Evolutionary conservation across 2,329 filamentous ascomycete species (phyloP).

Genomic region (Taxawa tesnikishii): DNA sequence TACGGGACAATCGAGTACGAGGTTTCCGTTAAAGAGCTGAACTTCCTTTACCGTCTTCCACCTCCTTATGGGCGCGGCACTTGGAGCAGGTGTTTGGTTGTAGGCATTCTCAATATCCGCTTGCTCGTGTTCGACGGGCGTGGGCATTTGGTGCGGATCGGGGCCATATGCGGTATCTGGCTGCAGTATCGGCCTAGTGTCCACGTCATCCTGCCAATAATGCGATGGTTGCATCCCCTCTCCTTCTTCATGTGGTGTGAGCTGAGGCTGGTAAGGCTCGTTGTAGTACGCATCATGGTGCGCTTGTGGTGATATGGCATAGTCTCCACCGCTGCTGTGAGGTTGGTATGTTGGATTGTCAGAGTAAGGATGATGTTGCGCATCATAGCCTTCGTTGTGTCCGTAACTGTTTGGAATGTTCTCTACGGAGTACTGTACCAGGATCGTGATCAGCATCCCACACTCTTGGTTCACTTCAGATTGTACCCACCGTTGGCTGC

Average conservation of each 20-base stretch:
- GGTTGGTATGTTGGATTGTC: constrained; percentile 20
- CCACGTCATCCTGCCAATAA: constrained; percentile 55
- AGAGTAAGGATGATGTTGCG: constrained; percentile 23
- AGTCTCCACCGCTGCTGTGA: constrained; percentile 48
- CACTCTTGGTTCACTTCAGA: not conserved
- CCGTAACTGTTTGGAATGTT: constrained; percentile 53
- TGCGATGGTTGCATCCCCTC: constrained; percentile 23
- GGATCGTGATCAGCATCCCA: constrained; percentile 4
- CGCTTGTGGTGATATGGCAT: constrained; percentile 67
- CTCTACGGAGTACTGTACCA: constrained; percentile 56
- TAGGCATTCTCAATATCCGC: constrained; percentile 22
- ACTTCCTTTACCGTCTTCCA: constrained; percentile 99
- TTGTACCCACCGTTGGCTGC: constrained; percentile 64
- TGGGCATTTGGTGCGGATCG: constrained; percentile 34
- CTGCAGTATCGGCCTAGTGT: constrained; percentile 64
- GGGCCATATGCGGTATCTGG: constrained; percentile 50
- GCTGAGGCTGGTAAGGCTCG: constrained; percentile 62
- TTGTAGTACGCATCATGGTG: constrained; percentile 84
- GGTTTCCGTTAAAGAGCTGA: constrained; percentile 89
- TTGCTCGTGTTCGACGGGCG: constrained; percentile 29
- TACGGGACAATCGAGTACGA: constrained; percentile 93
- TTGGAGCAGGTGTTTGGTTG: constrained; percentile 34
- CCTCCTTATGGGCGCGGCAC: constrained; percentile 57
- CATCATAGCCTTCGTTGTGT: constrained; percentile 49
- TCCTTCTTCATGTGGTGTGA: constrained; percentile 8